Percentiles rank a stretch among this genome's conserved stretches.
These are phyloP conservation scores for Rhynchosporium agropyri DNA, from an alignment of 2,329 filamentous ascomycete species.

Conservation along the genomic window DNA sequence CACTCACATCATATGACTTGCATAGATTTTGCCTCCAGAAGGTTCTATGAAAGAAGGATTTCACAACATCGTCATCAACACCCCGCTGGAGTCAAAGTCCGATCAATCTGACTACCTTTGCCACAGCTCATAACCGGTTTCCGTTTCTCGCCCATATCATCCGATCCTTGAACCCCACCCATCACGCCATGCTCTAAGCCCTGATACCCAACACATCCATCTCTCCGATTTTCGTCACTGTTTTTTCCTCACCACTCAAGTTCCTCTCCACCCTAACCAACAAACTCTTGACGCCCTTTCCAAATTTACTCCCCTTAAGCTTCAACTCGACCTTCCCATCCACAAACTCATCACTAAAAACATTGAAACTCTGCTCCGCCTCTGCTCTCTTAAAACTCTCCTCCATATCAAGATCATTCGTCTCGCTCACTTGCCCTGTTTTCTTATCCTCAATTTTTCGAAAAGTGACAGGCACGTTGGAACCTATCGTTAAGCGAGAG, in stretches of 20 bases:
- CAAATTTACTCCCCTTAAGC: slow-evolving; percentile 40
- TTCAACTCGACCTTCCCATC: slow-evolving; percentile 37
- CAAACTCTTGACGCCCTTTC: slow-evolving; percentile 36
- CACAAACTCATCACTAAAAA: slow-evolving; percentile 39
- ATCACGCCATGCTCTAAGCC: slow-evolving; percentile 20
- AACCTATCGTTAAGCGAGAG: slow-evolving; percentile 35
- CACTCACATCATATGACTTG: too few species aligned
- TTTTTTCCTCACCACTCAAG: slow-evolving; percentile 36
- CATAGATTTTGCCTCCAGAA: too few species aligned
- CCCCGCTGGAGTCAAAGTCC: too few species aligned
- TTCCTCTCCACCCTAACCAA: slow-evolving; percentile 39
- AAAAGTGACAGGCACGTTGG: slow-evolving; percentile 35
- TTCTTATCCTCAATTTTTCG: slow-evolving; percentile 23
- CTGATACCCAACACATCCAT: slow-evolving; percentile 37
- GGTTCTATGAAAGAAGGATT: too few species aligned
- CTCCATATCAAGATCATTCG: slow-evolving; percentile 37
- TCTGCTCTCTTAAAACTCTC: slow-evolving; percentile 34
- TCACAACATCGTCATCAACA: too few species aligned
- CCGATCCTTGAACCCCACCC: background rate
- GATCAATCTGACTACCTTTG: too few species aligned
- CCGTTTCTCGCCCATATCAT: too few species aligned
- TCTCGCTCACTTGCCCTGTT: slow-evolving; percentile 31
- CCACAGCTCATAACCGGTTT: too few species aligned
- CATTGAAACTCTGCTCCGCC: slow-evolving; percentile 37
- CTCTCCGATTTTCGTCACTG: slow-evolving; percentile 34